Conservation (phyloP, 148 eudicot genomes). For the Chenopodium album region DNA sequence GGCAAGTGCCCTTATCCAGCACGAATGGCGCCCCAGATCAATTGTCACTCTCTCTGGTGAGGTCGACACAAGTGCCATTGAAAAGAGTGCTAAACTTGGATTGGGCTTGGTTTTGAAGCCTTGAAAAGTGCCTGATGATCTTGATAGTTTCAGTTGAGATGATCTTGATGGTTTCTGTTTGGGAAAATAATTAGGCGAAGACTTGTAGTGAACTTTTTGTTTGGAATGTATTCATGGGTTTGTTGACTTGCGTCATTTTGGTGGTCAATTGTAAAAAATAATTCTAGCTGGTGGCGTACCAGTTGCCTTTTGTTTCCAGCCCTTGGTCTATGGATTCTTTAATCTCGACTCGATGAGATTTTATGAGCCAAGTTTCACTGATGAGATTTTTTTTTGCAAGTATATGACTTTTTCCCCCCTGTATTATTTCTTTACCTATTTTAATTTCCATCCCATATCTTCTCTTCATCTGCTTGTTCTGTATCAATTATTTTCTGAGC, state of each 20-base stretch:
- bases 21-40: slow-evolving; percentile 72
- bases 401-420: not conserved
- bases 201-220: slow-evolving; percentile 2
- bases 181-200: slow-evolving; percentile 30
- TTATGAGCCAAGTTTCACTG: not conserved
- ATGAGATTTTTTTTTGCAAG: too few relatives aligned
- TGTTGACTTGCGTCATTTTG: slow-evolving; percentile 25
- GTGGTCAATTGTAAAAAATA: slow-evolving; percentile 38
- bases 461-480: not conserved
- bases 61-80: slow-evolving; percentile 78
- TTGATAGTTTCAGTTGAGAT: not conserved
- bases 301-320: slow-evolving; percentile 21
- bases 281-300: slow-evolving; percentile 30
- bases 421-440: not conserved
- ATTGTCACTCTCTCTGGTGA: slow-evolving; percentile 70
- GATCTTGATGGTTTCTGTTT: slow-evolving; percentile 19
- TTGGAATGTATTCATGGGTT: slow-evolving; percentile 27
- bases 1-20: slow-evolving; percentile 77
- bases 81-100: slow-evolving; percentile 76
- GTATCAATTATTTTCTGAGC: too few relatives aligned
- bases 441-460: not conserved
- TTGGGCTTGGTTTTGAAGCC: slow-evolving; percentile 69
- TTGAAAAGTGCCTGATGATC: slow-evolving; percentile 32
- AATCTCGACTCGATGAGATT: not conserved
- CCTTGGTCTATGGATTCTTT: slow-evolving; percentile 10